These are phyloP conservation scores for Pseudoperonospora humuli DNA, from an alignment of 352 stramenopile species.

Conservation along the genomic window DNA sequence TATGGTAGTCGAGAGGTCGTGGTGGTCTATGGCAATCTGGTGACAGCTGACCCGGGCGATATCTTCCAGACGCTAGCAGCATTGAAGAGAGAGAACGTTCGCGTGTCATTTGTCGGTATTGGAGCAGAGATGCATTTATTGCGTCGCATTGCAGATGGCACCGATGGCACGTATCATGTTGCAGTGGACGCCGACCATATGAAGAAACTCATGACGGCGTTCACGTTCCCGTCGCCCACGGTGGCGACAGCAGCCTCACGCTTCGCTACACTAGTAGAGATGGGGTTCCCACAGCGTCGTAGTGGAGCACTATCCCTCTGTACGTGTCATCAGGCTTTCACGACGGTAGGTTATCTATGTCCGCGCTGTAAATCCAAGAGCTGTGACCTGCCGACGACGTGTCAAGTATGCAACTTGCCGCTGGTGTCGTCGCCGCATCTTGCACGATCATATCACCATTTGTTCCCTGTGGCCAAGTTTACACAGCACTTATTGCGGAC, in stretches of 20 bases:
- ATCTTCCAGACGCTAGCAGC: constrained; percentile 90
- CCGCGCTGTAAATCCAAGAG: constrained; percentile 91
- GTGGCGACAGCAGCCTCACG: constrained; percentile 54
- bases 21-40: constrained; percentile 91
- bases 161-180: constrained; percentile 90
- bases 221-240: constrained; percentile 91
- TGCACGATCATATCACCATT: constrained; percentile 95
- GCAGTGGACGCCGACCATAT: constrained; percentile 91
- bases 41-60: constrained; percentile 94
- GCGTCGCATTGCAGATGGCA: constrained; percentile 84
- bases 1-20: constrained; percentile 89
- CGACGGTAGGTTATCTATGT: constrained; percentile 89
- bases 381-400: constrained; percentile 93
- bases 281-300: constrained; percentile 75
- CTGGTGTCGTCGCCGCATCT: constrained; percentile 96
- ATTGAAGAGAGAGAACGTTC: constrained; percentile 87
- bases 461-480: constrained; percentile 96
- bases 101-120: constrained; percentile 91
- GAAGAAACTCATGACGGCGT: constrained; percentile 87
- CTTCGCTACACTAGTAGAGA: constrained; percentile 77
- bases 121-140: constrained; percentile 91
- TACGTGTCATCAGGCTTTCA: constrained; percentile 82
- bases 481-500: constrained; percentile 51
- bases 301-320: constrained; percentile 74
- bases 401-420: constrained; percentile 94